Percentiles rank a stretch among this genome's conserved stretches.
These are phyloP conservation scores for Phlyctochytrium planicorne DNA, from an alignment of 192 early-diverging fungal species.

Conservation along the genomic window DNA sequence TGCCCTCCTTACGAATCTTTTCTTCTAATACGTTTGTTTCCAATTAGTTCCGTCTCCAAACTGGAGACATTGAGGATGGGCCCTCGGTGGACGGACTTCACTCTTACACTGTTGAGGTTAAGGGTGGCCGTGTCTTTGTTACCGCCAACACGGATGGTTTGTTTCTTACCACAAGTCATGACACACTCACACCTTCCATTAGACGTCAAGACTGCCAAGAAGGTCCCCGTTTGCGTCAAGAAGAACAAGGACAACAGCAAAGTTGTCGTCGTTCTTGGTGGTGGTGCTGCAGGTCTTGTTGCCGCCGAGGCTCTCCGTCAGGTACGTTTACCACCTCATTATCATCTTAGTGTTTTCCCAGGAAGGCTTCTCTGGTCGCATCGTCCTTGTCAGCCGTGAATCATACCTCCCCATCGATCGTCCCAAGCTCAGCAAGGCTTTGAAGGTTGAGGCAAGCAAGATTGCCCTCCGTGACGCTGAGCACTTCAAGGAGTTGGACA, in stretches of 20 bases:
- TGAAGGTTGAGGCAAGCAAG: conserved; percentile 35
- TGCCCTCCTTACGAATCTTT: too few species aligned
- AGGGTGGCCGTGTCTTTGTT: background rate
- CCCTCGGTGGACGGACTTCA: conserved; percentile 28
- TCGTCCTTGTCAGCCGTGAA: conserved; percentile 49
- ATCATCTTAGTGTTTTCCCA: conserved; percentile 12
- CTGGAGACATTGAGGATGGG: conserved; percentile 45
- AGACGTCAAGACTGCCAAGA: conserved; percentile 17
- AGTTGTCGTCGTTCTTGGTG: conserved; percentile 47
- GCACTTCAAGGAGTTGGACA: conserved; percentile 42
- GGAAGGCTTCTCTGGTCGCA: conserved; percentile 45
- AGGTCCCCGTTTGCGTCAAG: conserved; percentile 16
- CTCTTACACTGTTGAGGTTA: background rate
- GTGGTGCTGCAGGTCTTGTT: conserved; percentile 50
- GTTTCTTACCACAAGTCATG: background rate
- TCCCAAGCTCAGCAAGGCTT: conserved; percentile 56
- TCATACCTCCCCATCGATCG: conserved; percentile 56
- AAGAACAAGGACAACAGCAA: background rate
- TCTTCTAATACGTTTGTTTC: too few species aligned
- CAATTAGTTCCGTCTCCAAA: conserved; percentile 34
- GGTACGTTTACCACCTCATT: conserved; percentile 20
- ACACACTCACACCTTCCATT: background rate
- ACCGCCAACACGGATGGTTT: background rate
- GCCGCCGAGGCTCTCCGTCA: conserved; percentile 47
- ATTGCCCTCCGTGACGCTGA: conserved; percentile 43